Percentiles rank a stretch among this genome's conserved stretches.
phyloP scores from a whole-genome alignment of 148 eudicot species.

The Rhododendron simsii region DNA sequence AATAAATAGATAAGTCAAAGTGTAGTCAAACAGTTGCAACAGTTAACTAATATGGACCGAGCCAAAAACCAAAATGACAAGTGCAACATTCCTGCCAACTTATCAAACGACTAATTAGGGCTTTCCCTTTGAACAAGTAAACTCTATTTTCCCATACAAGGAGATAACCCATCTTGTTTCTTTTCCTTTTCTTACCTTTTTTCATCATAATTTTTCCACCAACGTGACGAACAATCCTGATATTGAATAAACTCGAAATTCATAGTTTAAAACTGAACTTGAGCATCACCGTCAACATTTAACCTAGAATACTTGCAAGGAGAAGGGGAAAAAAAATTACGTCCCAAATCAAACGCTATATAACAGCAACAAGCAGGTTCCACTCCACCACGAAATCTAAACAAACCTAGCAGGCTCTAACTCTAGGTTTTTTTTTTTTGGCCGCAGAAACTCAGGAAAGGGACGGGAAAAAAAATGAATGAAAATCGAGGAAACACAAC shows the following conservation, averaged over 20 bases:
- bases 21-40: background rate
- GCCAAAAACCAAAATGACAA: background rate
- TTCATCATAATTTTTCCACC: background rate
- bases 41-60: background rate
- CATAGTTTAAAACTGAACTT: background rate
- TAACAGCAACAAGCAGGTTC: background rate
- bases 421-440: background rate
- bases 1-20: background rate
- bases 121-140: background rate
- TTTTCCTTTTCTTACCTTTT: background rate
- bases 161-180: background rate
- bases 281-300: background rate
- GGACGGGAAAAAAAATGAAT: background rate
- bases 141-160: background rate
- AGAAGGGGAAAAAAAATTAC: background rate
- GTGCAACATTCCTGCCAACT: background rate
- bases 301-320: background rate
- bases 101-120: background rate
- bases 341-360: background rate
- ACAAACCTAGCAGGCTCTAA: background rate
- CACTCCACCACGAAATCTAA: background rate
- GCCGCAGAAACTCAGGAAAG: background rate
- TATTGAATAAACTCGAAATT: background rate
- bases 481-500: background rate
- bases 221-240: background rate